Evolutionary conservation across 1,284 basidiomycete genomes (phyloP).

Genomic region (Tylopilus sp.): DNA sequence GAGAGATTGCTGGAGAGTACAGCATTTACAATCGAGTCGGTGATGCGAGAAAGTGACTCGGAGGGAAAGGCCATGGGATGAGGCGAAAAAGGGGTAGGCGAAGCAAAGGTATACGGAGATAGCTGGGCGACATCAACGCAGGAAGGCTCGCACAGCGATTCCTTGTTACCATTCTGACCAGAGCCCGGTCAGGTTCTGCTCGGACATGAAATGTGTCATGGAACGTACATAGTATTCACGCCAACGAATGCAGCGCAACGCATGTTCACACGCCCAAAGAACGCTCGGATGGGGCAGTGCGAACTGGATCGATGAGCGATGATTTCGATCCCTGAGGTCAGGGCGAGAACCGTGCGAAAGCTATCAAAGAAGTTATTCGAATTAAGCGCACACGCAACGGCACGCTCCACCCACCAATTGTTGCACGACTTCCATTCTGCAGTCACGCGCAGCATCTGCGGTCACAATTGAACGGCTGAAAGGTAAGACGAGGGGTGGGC

Average conservation of each 20-base stretch:
- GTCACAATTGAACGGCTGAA: constrained; percentile 13
- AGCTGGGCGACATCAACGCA: constrained; percentile 20
- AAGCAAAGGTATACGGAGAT: constrained; percentile 25
- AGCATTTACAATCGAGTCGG: constrained; percentile 50
- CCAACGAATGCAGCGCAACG: constrained; percentile 56
- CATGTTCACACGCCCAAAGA: constrained; percentile 65
- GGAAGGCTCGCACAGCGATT: constrained; percentile 27
- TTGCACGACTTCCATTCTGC: constrained; percentile 57
- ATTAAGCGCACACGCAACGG: not conserved
- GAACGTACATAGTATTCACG: constrained; percentile 49
- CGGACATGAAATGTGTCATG: constrained; percentile 1
- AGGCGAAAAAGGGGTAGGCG: constrained; percentile 11
- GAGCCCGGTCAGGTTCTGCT: constrained; percentile 7
- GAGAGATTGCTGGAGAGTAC: constrained; percentile 46
- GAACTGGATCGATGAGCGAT: constrained; percentile 66
- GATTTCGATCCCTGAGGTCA: constrained; percentile 64
- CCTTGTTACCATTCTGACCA: constrained; percentile 32
- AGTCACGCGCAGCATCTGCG: constrained; percentile 70
- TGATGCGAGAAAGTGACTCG: constrained; percentile 37
- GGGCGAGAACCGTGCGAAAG: constrained; percentile 66
- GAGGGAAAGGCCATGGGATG: constrained; percentile 35
- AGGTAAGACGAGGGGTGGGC: constrained; percentile 5
- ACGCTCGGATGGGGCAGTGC: constrained; percentile 56
- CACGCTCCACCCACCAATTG: constrained; percentile 47
- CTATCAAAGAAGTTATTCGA: constrained; percentile 31